Evolutionary conservation across 306 rosid genomes (phyloP).

Genomic region (Rosa lucieae): DNA sequence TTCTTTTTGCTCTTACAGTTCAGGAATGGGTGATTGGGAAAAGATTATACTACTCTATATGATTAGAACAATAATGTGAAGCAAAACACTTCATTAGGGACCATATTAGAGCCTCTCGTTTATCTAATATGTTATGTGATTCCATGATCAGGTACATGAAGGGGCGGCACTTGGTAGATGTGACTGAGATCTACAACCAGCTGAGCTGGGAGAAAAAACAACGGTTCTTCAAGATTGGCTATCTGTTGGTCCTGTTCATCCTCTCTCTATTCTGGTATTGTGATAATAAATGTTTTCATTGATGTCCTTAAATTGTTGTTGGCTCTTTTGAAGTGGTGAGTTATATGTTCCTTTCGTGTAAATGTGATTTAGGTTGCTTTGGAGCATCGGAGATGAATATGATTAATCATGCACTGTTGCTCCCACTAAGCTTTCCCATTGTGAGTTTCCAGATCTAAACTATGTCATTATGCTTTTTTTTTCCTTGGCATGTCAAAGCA

Average conservation of each 20-base stretch:
- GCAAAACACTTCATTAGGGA: background rate
- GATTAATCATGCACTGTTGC: slow-evolving; percentile 34
- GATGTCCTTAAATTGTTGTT: slow-evolving; percentile 6
- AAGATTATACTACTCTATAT: background rate
- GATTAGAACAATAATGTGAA: background rate
- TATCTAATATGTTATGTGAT: slow-evolving; percentile 24
- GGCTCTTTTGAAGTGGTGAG: slow-evolving; percentile 18
- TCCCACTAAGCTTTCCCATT: slow-evolving; percentile 13
- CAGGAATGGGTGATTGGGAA: background rate
- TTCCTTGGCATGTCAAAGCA: background rate
- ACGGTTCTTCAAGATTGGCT: slow-evolving; percentile 53
- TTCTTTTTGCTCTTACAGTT: background rate
- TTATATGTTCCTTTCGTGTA: slow-evolving; percentile 18
- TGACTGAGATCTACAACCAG: slow-evolving; percentile 83
- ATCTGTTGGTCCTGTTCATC: slow-evolving; percentile 47
- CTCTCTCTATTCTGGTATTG: slow-evolving; percentile 62
- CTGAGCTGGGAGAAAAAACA: slow-evolving; percentile 70
- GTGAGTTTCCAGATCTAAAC: slow-evolving; percentile 37
- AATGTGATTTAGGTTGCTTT: slow-evolving; percentile 59
- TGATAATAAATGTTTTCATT: slow-evolving; percentile 9
- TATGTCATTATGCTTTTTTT: background rate
- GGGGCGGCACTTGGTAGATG: slow-evolving; percentile 62
- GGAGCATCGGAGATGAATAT: slow-evolving; percentile 42
- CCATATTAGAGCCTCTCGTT: slow-evolving; percentile 10
- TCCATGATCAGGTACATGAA: slow-evolving; percentile 54